A percentile compares a stretch with the other conserved stretches of the same genome.
phyloP scores from a whole-genome alignment of 192 early-diverging fungal genomes.

The Coemansia reversa region DNA sequence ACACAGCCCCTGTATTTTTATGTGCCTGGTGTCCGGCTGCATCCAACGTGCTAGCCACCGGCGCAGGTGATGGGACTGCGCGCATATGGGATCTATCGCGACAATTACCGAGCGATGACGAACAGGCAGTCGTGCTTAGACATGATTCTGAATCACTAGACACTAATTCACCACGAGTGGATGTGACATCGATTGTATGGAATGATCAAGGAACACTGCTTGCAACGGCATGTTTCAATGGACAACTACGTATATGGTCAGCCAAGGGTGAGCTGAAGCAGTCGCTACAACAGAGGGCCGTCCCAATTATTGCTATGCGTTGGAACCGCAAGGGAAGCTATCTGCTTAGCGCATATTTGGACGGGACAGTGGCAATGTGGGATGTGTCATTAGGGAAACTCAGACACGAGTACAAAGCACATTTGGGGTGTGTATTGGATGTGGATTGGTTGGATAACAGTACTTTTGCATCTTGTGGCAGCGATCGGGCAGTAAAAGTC shows the following conservation, averaged over 20 bases:
- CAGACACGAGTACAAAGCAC: conserved; percentile 37
- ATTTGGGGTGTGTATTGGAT: conserved; percentile 65
- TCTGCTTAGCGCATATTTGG: conserved; percentile 73
- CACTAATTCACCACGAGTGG: conserved; percentile 54
- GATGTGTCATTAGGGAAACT: conserved; percentile 70
- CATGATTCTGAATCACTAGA: conserved; percentile 49
- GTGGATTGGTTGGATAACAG: conserved; percentile 91
- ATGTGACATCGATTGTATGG: conserved; percentile 85
- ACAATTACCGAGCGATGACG: conserved; percentile 41
- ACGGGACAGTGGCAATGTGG: conserved; percentile 85
- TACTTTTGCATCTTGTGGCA: conserved; percentile 87
- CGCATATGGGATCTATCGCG: conserved; percentile 81
- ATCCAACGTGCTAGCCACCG: conserved; percentile 66
- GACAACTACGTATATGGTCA: conserved; percentile 82
- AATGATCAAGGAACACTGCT: conserved; percentile 75
- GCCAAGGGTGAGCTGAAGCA: conserved; percentile 61
- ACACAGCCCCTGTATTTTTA: conserved; percentile 69
- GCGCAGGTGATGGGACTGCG: conserved; percentile 79
- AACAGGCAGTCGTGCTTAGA: conserved; percentile 59
- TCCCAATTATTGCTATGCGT: conserved; percentile 79
- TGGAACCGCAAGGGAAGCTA: conserved; percentile 82
- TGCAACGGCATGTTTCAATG: conserved; percentile 84
- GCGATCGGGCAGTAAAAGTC: conserved; percentile 77
- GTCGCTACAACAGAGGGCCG: conserved; percentile 67
- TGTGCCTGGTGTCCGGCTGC: conserved; percentile 78